Conservation (phyloP, 2,329 filamentous ascomycete genomes). For the Pseudogymnoascus verrucosus region DNA sequence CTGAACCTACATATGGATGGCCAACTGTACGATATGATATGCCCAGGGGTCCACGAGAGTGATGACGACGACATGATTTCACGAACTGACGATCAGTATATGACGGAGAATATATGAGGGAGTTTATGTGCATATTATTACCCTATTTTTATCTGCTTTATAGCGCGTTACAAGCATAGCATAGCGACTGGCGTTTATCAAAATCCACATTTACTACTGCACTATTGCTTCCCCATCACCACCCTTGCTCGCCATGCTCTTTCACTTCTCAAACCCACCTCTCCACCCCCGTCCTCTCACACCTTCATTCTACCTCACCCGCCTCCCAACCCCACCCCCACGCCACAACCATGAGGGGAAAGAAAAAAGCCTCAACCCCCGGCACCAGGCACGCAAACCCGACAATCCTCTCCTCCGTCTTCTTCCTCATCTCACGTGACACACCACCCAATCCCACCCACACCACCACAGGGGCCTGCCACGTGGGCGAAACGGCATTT, state of each 20-base stretch:
- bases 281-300: background rate
- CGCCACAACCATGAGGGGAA: background rate
- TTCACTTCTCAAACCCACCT: background rate
- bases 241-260: background rate
- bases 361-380: background rate
- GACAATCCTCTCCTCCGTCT: background rate
- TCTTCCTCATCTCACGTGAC: background rate
- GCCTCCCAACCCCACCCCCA: background rate
- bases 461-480: background rate
- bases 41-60: background rate
- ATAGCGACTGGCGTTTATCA: background rate
- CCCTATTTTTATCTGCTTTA: background rate
- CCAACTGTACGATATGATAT: background rate
- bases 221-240: background rate
- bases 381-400: background rate
- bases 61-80: constrained; percentile 3
- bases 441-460: background rate
- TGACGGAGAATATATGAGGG: background rate
- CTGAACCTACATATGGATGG: background rate
- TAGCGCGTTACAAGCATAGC: constrained; percentile 1
- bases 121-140: background rate
- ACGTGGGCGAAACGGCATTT: background rate
- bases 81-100: background rate
- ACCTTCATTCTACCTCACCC: background rate
- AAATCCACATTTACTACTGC: background rate